Conservation (phyloP, 2,329 filamentous ascomycete species). For the Ascochyta viciae-villosae region DNA sequence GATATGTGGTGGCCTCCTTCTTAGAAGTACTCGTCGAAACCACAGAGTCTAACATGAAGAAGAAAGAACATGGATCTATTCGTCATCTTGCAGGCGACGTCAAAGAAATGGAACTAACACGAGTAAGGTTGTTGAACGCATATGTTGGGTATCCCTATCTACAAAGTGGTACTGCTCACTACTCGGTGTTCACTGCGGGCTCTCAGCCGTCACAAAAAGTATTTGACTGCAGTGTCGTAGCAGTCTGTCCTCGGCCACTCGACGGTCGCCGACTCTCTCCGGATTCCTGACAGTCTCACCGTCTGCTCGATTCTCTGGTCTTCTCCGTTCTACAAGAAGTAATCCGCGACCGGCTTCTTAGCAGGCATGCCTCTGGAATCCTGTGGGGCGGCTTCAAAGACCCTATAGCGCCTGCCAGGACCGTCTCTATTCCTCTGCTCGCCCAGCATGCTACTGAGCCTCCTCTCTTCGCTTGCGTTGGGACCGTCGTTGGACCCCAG, state of each 20-base stretch:
- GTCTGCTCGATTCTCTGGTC: not conserved
- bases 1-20: too few species aligned
- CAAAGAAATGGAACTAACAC: too few species aligned
- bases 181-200: not conserved
- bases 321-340: slow-evolving; percentile 71
- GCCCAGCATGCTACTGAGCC: slow-evolving; percentile 49
- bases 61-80: too few species aligned
- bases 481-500: slow-evolving; percentile 45
- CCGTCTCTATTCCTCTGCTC: slow-evolving; percentile 60
- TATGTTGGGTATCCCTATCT: slow-evolving; percentile 3
- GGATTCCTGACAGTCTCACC: not conserved
- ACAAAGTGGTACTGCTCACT: not conserved
- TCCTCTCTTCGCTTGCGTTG: slow-evolving; percentile 43
- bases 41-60: too few species aligned
- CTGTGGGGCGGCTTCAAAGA: slow-evolving; percentile 96
- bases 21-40: too few species aligned
- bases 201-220: not conserved
- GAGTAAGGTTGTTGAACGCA: not conserved
- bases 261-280: not conserved
- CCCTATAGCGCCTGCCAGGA: slow-evolving; percentile 87
- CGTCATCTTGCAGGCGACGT: too few species aligned
- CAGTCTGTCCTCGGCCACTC: not conserved
- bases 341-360: slow-evolving; percentile 97
- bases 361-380: slow-evolving; percentile 97
- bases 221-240: not conserved